Base-by-base conservation (phyloP, 371 early-diverging fungal species). In the Fennellomyces sp. region DNA sequence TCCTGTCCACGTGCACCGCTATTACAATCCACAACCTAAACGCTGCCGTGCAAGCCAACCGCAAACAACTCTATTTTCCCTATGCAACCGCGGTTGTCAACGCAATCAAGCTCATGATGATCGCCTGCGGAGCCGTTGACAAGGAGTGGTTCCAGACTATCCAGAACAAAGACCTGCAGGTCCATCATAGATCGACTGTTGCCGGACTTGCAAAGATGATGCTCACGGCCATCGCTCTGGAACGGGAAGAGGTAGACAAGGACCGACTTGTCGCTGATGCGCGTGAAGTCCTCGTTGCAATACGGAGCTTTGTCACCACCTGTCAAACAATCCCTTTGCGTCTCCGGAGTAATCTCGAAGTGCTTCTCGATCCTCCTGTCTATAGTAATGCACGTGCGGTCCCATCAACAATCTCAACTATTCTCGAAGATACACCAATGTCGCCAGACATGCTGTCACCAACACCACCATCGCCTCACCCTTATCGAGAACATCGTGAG, bases 21-120 rank as follows among this genome's bases (percentile, higher is more conserved):
- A 66, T 82, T n/a, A 80, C 88, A 7, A 82, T 91, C n/a, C 81
- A 89, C 30, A 80, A 87, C 53, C 81, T 93, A 11, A 33, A 45
- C 13, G 15, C 19, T 19, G 58, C 45, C 10, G 21, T 58, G 7
- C 45, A 81, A 83, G 54, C 58, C 70, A 33, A 78, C 90, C 0
- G 88, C 83, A n/a, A 86, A 25, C 15, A 51, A 8, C 56, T 67
- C 30, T 93, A 85, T 60, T 57, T 88, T 26, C 60, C 70, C n/a
- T 75, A 81, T 52, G 65, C 87, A 80, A 31, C 47, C 5, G 69
- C 77, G 10, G 83, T 94, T 26, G 89, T 94, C 13, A 82, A 88
- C 29, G 83, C 91, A n/a, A 89, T 95, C 57, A 87, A 92, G n/a
- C 83, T 85, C 28, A 90, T 97, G 89, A 75, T 97, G 45, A 82